phyloP scores from a whole-genome alignment of 805 yeast species.

The Candida nemodendra region DNA sequence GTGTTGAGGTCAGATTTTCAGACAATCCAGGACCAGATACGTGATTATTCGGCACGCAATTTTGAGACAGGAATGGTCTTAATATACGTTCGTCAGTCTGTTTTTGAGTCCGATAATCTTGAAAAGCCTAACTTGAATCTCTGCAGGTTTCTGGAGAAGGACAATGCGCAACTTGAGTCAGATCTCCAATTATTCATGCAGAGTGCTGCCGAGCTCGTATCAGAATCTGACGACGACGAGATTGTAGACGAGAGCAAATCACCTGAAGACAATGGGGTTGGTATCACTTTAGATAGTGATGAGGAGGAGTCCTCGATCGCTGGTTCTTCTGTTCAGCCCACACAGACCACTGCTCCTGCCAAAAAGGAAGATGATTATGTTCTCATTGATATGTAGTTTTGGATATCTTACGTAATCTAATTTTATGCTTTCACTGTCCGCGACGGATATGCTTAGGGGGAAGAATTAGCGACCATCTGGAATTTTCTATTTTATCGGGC shows the following conservation, averaged over 20 bases:
- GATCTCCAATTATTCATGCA: slow-evolving; percentile 14
- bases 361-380: slow-evolving; percentile 14
- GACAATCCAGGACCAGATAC: slow-evolving; percentile 23
- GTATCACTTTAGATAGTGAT: slow-evolving; percentile 3
- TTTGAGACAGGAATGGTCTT: slow-evolving; percentile 35
- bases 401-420: too few species aligned
- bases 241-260: slow-evolving; percentile 2
- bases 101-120: slow-evolving; percentile 12
- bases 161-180: slow-evolving; percentile 24
- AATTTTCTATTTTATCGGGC: too few species aligned
- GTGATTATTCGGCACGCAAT: slow-evolving; percentile 19
- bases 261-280: slow-evolving; percentile 3
- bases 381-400: slow-evolving; percentile 15
- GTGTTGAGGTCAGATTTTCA: slow-evolving; percentile 24
- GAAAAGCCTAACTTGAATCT: slow-evolving; percentile 25
- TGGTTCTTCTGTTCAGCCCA: too few species aligned
- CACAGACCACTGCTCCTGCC: neutral
- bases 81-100: slow-evolving; percentile 33
- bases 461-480: too few species aligned
- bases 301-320: slow-evolving; percentile 2
- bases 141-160: slow-evolving; percentile 31
- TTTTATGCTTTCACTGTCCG: too few species aligned
- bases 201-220: neutral
- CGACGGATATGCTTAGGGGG: too few species aligned
- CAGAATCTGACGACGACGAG: slow-evolving; percentile 14